These are phyloP conservation scores for Oldenlandia corymbosa DNA, from an alignment of 257 asterid genomes.

Conservation along the genomic window DNA sequence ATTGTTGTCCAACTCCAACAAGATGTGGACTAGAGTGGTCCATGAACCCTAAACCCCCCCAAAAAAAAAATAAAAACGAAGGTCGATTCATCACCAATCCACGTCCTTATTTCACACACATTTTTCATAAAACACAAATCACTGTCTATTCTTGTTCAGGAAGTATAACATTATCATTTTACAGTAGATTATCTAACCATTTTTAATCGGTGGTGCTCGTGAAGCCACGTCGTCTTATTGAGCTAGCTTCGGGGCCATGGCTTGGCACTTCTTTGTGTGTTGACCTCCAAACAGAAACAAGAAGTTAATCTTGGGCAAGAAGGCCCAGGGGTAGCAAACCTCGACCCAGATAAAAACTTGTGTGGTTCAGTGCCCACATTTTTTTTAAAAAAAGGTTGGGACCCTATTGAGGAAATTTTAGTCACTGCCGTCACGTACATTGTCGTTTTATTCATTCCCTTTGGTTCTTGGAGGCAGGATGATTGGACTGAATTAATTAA, in stretches of 20 bases:
- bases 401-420: neutral
- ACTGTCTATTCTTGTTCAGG: neutral
- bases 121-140: neutral
- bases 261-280: too few relatives aligned
- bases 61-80: too few relatives aligned
- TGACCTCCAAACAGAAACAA: neutral
- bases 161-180: neutral
- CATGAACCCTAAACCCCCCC: neutral
- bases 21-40: neutral
- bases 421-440: conserved; percentile 4
- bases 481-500: conserved; percentile 21
- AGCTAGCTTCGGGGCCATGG: neutral
- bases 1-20: neutral
- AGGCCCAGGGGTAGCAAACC: conserved; percentile 17
- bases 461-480: neutral
- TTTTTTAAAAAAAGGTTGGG: neutral
- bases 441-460: neutral
- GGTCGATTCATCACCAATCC: neutral
- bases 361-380: neutral
- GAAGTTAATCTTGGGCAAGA: neutral
- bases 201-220: neutral
- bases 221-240: neutral
- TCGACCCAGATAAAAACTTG: conserved; percentile 5
- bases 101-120: neutral
- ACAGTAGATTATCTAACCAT: neutral